phyloP scores from a whole-genome alignment of 2,329 filamentous ascomycete genomes.

The Lecanicillium sp. region DNA sequence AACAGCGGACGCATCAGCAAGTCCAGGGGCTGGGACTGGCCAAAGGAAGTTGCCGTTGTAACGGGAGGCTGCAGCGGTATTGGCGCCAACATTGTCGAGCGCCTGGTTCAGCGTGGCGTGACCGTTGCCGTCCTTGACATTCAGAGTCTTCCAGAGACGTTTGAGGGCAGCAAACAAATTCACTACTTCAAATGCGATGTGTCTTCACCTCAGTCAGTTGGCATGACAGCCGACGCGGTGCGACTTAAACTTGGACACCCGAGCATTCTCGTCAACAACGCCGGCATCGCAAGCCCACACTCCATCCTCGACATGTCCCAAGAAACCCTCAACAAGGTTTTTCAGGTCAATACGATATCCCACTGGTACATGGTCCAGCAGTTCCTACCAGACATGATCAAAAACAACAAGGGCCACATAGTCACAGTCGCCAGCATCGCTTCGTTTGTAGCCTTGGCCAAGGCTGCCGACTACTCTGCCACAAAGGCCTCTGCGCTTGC shows the following conservation, averaged over 20 bases:
- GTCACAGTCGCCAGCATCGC: slow-evolving; percentile 57
- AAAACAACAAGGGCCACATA: slow-evolving; percentile 55
- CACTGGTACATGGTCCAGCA: slow-evolving; percentile 54
- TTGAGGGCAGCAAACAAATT: slow-evolving; percentile 35
- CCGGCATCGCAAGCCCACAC: slow-evolving; percentile 48
- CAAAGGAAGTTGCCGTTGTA: slow-evolving; percentile 55
- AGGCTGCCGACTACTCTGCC: slow-evolving; percentile 54
- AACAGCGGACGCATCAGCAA: slow-evolving; percentile 5
- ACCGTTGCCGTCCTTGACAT: slow-evolving; percentile 61
- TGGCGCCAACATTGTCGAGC: slow-evolving; percentile 49
- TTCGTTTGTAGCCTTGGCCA: slow-evolving; percentile 46
- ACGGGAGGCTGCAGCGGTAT: slow-evolving; percentile 65
- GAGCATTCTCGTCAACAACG: slow-evolving; percentile 45
- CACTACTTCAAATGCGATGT: slow-evolving; percentile 60
- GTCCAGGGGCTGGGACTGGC: slow-evolving; percentile 45
- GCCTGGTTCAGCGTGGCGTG: slow-evolving; percentile 49
- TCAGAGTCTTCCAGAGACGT: slow-evolving; percentile 1
- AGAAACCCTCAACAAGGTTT: slow-evolving; percentile 48
- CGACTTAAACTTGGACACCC: slow-evolving; percentile 45
- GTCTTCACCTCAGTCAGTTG: slow-evolving; percentile 41
- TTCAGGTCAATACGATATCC: slow-evolving; percentile 55
- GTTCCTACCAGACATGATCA: slow-evolving; percentile 54
- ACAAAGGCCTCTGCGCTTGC: slow-evolving; percentile 52
- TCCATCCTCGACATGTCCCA: slow-evolving; percentile 46
- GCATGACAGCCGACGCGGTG: slow-evolving; percentile 37